Conservation (phyloP, 257 asterid species). For the Catharanthus roseus region DNA sequence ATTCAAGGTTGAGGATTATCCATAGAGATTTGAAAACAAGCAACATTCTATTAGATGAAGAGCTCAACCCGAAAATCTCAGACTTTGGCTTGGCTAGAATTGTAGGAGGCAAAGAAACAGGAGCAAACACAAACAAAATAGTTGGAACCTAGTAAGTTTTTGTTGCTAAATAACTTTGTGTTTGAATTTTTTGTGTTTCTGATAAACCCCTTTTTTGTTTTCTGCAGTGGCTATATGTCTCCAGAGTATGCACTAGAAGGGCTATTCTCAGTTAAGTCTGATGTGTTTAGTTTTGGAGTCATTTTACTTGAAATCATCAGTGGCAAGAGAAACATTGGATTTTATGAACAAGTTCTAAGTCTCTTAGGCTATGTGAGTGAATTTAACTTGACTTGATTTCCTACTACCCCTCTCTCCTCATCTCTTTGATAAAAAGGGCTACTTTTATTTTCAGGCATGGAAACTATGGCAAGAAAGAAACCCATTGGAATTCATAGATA, state of each 20-base stretch:
- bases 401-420: too few relatives aligned
- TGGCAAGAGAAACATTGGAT: slow-evolving; percentile 24
- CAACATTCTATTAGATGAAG: not conserved
- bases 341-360: slow-evolving; percentile 7
- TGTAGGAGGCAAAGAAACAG: slow-evolving; percentile 1
- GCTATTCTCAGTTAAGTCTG: slow-evolving; percentile 32
- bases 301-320: slow-evolving; percentile 11
- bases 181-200: too few relatives aligned
- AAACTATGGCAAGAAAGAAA: too few relatives aligned
- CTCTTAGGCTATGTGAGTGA: not conserved
- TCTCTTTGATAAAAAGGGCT: too few relatives aligned
- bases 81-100: slow-evolving; percentile 16
- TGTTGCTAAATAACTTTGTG: too few relatives aligned
- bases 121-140: slow-evolving; percentile 6
- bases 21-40: slow-evolving; percentile 17
- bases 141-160: slow-evolving; percentile 16
- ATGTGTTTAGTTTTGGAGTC: slow-evolving; percentile 34
- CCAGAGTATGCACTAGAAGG: slow-evolving; percentile 32
- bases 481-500: too few relatives aligned
- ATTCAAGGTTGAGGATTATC: slow-evolving; percentile 13
- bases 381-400: not conserved
- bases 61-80: too few relatives aligned
- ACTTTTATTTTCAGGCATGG: too few relatives aligned
- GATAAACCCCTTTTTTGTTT: not conserved
- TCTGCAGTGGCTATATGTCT: slow-evolving; percentile 31